Evolutionary conservation across 495 filamentous ascomycete species (phyloP), one percentile per base, ranked within the genome.

Genomic region (Trichoderma reesei): DNA sequence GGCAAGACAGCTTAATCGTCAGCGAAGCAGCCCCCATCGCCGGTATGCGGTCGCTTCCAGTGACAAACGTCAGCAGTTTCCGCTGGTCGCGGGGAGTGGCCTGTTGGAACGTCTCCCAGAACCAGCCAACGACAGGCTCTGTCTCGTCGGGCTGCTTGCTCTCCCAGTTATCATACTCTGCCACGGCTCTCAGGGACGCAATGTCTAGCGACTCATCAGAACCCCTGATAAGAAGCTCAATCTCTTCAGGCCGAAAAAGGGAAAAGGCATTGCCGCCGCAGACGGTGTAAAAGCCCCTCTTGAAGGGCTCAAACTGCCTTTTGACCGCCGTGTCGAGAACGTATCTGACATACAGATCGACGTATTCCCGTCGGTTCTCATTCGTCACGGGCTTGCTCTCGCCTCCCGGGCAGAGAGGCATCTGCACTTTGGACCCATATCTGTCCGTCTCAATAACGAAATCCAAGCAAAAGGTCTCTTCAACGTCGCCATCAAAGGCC

Each of bases 281-380:
- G 44, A 97, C 91, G 3, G 89, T 95, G 75, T 89, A 97, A 73
- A 97, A 97, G 4, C 92, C 92, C 54, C 92, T 85, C 72, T 93
- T 95, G 80, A 97, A 97, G 11, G 92, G 93, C 74, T 96, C 93
- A 64, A 92, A 97, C 69, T 97, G 92, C 56, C 90, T 81, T 63
- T 82, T 74, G 16, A 97, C 89, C 1, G 88, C 82, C 26, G 83
- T 86, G 70, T 96, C 91, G 16, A 97, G 83, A 14, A 92, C 75
- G 72, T 93, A 88, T 44, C 85, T 84, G 5, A 96, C 84, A 69
- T 96, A 96, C 9, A 90, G 78, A 65, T 95, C 90, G 42, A 96
- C 93, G 68, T 92, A 97, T 67, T 96, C 93, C 56, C 84, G 83
- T 38, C 91, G 82, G 65, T 96, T 97, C 44, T 80, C 68, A 70